Percentiles rank a stretch among this genome's conserved stretches.
These are phyloP conservation scores for Musa balbisiana DNA, from an alignment of 202 grass and related monocot species.

Conservation along the genomic window DNA sequence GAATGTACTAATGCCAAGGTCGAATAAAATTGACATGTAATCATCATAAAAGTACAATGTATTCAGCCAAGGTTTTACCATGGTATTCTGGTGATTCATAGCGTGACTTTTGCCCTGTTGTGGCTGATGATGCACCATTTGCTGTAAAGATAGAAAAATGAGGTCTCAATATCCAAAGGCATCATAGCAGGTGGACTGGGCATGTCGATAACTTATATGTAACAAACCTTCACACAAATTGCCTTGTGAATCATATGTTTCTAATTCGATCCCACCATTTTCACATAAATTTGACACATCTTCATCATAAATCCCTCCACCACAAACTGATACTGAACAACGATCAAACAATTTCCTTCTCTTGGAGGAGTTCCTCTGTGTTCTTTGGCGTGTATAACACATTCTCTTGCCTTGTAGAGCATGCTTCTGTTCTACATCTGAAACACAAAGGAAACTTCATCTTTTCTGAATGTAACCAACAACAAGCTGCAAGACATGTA, in stretches of 20 bases:
- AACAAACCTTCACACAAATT: constrained; percentile 21
- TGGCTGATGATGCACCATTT: constrained; percentile 16
- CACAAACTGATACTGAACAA: constrained; percentile 29
- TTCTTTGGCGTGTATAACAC: constrained; percentile 38
- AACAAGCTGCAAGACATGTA: too few species aligned
- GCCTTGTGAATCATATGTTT: constrained; percentile 18
- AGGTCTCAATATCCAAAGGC: not conserved
- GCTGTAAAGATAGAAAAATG: not conserved
- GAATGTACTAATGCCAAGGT: not conserved
- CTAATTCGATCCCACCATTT: constrained; percentile 14
- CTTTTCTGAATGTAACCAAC: too few species aligned
- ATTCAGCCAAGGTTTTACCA: constrained; percentile 20
- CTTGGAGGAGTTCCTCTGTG: constrained; percentile 43
- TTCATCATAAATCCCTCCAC: constrained; percentile 41
- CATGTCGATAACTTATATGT: not conserved
- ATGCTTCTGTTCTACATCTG: constrained; percentile 36
- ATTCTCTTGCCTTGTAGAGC: constrained; percentile 40
- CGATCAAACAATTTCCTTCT: constrained; percentile 38
- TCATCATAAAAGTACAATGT: not conserved
- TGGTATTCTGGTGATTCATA: constrained; percentile 32
- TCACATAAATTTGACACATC: constrained; percentile 28
- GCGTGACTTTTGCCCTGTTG: constrained; percentile 26
- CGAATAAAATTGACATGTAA: not conserved
- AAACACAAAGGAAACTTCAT: constrained; percentile 12
- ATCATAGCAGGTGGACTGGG: too few species aligned